Base-by-base conservation (phyloP, 2,329 filamentous ascomycete genomes). In the Xenoacremonium recifei region DNA sequence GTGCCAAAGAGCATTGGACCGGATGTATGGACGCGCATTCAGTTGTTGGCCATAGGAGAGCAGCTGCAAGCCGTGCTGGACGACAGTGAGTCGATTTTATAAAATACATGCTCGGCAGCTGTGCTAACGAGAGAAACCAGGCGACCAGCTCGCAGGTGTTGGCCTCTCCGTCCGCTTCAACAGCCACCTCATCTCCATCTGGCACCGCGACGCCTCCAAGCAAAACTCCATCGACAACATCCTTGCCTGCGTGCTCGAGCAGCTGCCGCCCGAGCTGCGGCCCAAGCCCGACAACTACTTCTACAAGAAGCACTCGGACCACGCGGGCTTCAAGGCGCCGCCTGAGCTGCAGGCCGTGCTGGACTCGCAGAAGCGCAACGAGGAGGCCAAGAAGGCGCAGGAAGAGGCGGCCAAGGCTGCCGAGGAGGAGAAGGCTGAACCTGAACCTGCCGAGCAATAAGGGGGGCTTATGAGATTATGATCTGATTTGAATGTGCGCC, bases 301-400 rank as follows among this genome's bases (percentile, higher is more conserved):
- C 65, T 96, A 96, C 72, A 93, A 93, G 73, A 87, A 85, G 66
- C 92, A 97, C 70, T 80, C 83, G 32, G 89, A 95, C 63, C 90
- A 96, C 67, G 82, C 84, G 42, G 88, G 87, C 12, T 96, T 90
- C 71, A 82, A 85, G 59, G 77, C 74, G 1, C 78, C 80, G 13
- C 75, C 78, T 4, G 77, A 77, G 67, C 68, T 80, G 41, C 73
- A 79, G 62, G 73, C 72, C 34, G 75, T 80, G 25, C 59, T 80
- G 5, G 77, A 80, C 58, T 80, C 77, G 16, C 76, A 76, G 57
- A 72, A 73, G 58, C 68, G 66, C 20, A 66, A 70, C n/a, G 68
- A 74, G 34, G 42, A 44, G 9, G 39, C 39, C n/a, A 48, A 57
- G 15, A 54, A 50, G 13, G 53, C 48, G 7, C 45, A 47, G 5